phyloP scores from a whole-genome alignment of 768 basidiomycete genomes.

The Suillus clintonianus region DNA sequence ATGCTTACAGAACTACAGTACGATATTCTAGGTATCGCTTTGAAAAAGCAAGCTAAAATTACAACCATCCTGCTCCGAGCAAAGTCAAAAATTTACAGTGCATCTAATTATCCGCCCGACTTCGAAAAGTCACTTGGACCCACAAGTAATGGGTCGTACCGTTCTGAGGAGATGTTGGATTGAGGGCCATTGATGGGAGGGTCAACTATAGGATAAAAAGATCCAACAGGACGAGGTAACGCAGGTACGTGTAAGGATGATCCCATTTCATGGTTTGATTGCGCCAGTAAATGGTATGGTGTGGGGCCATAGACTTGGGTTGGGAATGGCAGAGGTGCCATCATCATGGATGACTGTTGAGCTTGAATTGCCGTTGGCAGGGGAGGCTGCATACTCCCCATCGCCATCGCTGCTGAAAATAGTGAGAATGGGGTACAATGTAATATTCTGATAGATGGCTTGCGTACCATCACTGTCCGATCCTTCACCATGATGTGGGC shows the following conservation, averaged over 20 bases:
- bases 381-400: slow-evolving; percentile 5
- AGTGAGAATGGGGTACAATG: slow-evolving; percentile 12
- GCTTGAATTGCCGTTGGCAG: slow-evolving; percentile 14
- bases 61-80: not conserved
- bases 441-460: not conserved
- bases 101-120: not conserved
- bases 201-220: slow-evolving; percentile 45
- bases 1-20: not conserved
- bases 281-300: slow-evolving; percentile 30
- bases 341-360: slow-evolving; percentile 18
- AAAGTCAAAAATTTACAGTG: not conserved
- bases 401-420: not conserved
- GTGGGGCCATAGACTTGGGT: slow-evolving; percentile 29
- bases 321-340: slow-evolving; percentile 20
- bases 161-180: slow-evolving; percentile 34
- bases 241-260: slow-evolving; percentile 13
- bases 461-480: slow-evolving; percentile 27
- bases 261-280: slow-evolving; percentile 10
- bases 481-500: slow-evolving; percentile 39
- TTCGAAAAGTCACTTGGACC: not conserved
- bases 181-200: slow-evolving; percentile 32
- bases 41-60: not conserved
- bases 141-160: slow-evolving; percentile 26
- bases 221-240: slow-evolving; percentile 27
- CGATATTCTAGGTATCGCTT: not conserved